Conservation (phyloP, 2,329 filamentous ascomycete species). For the Leptographium galeiforme region DNA sequence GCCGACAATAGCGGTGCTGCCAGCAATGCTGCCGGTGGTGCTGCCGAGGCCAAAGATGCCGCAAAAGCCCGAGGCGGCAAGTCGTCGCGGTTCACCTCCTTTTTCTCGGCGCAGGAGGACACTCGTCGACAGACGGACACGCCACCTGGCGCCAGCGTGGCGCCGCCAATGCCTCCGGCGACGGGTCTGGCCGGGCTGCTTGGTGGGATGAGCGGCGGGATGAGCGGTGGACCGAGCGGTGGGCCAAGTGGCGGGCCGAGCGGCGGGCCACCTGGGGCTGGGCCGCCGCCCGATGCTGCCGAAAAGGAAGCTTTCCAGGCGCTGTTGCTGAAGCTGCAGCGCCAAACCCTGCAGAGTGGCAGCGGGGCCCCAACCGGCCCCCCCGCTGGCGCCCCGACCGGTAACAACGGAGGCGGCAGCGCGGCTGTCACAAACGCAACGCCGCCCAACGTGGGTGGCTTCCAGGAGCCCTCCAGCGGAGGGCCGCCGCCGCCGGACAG, state of each 20-base stretch:
- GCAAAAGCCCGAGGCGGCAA: slow-evolving; percentile 48
- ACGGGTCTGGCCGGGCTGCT: too few relatives aligned
- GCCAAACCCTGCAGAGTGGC: slow-evolving; percentile 27
- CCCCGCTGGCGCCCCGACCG: slow-evolving; percentile 6
- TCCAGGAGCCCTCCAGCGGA: slow-evolving; percentile 7
- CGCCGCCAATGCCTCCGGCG: slow-evolving; percentile 4
- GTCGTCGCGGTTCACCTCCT: slow-evolving; percentile 74
- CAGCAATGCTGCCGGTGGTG: slow-evolving; percentile 12
- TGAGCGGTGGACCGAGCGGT: slow-evolving; percentile 12
- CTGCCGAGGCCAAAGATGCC: slow-evolving; percentile 34
- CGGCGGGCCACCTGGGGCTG: slow-evolving; percentile 5
- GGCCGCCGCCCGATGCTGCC: slow-evolving; percentile 31
- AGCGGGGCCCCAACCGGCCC: slow-evolving; percentile 6
- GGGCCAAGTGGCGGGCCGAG: slow-evolving; percentile 11
- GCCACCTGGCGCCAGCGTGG: slow-evolving; percentile 13
- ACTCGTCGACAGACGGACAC: slow-evolving; percentile 35
- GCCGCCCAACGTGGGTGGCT: slow-evolving; percentile 5
- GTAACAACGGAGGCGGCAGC: neutral
- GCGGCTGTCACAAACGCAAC: slow-evolving; percentile 4
- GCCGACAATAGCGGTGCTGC: slow-evolving; percentile 24
- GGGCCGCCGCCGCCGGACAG: slow-evolving; percentile 12
- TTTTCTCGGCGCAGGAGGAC: slow-evolving; percentile 53
- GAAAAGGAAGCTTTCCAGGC: slow-evolving; percentile 81
- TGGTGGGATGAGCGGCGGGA: neutral
- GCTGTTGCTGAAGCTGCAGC: slow-evolving; percentile 69